Base-by-base conservation (phyloP, 805 yeast species). In the Debaryomyces maramus region DNA sequence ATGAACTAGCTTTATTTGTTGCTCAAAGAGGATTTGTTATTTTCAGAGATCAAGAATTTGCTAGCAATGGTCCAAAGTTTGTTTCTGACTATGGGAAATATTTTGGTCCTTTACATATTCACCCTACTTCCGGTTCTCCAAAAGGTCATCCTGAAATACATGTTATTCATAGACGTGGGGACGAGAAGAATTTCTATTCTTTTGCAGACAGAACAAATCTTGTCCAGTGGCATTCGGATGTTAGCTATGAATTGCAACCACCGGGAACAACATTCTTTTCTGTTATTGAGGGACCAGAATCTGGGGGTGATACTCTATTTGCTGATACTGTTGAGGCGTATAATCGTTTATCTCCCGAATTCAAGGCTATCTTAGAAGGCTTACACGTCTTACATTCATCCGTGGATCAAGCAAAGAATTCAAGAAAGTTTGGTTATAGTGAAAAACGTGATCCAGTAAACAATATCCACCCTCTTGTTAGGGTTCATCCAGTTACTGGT, bases 11-110 rank as follows among this genome's bases (percentile, higher is more conserved):
- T 1, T 65, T 80, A 19, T 67, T 73, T 23, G 80, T 78, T 36
- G 88, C 85, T 15, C 79, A 80, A 52, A 67, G 83, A 53, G 88
- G 86, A 53, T 81, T 84, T 34, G 79, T 79, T 17, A 77, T 80
- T 2, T 80, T 82, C 54, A 72, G 83, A 53, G 72, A 78, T 48
- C 88, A 83, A 58, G 87, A 84, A 55, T 72, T 84, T 43, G 70
- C 75, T 33, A 36, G 43, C 16, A 54, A 63, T 19, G 67, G 67
- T 2, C 70, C 70, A 7, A 45, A 51, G 20, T 63, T 51, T 40
- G 56, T 58, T 22, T 53, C 55, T 21, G 64, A 65, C 22, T 65
- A 48, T 38, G 67, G 62, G n/a, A 55, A 51, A 28, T 53, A 66
- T 47, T 66, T 48, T 40, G 72, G 72, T 11, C 60, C 57, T 5